Percentiles rank a stretch among this genome's conserved stretches.
phyloP scores from a whole-genome alignment of 345 rosid species.

The Euphorbia peplus region DNA sequence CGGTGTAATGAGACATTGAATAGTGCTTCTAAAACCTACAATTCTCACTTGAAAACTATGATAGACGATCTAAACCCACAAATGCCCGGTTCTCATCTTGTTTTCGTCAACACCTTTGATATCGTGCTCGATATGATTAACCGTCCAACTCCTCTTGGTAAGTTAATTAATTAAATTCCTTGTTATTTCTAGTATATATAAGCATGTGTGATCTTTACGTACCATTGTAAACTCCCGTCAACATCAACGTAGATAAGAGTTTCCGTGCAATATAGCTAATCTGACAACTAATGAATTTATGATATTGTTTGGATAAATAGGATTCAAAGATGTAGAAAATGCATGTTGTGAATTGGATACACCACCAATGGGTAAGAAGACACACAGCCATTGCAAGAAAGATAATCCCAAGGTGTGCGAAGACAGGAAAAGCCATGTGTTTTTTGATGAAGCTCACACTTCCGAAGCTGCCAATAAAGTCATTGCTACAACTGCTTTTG shows the following conservation, averaged over 20 bases:
- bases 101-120: constrained; percentile 44
- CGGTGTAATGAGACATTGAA: constrained; percentile 36
- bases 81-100: constrained; percentile 34
- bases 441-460: constrained; percentile 59
- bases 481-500: constrained; percentile 44
- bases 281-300: too few relatives aligned
- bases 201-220: too few relatives aligned
- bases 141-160: constrained; percentile 22
- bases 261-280: too few relatives aligned
- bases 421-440: constrained; percentile 30
- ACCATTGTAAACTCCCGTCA: too few relatives aligned
- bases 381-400: background rate
- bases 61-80: constrained; percentile 15
- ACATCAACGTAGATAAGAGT: too few relatives aligned
- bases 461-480: constrained; percentile 49
- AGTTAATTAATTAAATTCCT: background rate
- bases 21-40: constrained; percentile 51
- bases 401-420: background rate
- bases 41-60: constrained; percentile 23
- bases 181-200: too few relatives aligned
- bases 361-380: too few relatives aligned
- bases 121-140: constrained; percentile 33
- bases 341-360: constrained; percentile 9
- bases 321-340: constrained; percentile 18
- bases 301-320: background rate